Percentiles rank a stretch among this genome's conserved stretches.
Conservation (phyloP, 31 red algal genomes). For the Odonthalia washingtoniensis region DNA sequence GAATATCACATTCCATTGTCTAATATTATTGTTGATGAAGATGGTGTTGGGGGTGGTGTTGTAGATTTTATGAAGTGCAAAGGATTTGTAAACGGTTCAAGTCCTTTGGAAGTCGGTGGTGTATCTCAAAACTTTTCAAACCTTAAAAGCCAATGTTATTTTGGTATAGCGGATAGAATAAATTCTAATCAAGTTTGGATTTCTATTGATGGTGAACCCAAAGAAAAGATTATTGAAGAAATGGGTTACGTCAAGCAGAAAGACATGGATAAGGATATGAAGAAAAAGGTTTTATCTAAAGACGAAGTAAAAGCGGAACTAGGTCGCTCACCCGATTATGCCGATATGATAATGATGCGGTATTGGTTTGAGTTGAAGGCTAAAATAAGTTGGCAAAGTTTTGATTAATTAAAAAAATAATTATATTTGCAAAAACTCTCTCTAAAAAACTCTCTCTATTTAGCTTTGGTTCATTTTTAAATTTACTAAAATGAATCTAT, state of each 20-base stretch:
- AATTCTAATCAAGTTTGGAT: slow-evolving; percentile 1
- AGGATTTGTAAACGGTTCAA: slow-evolving; percentile 24
- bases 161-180: slow-evolving; percentile 6
- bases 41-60: slow-evolving; percentile 9
- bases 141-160: slow-evolving; percentile 14
- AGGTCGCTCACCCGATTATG: slow-evolving; percentile 18
- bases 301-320: slow-evolving; percentile 8
- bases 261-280: slow-evolving; percentile 13
- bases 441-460: too few species aligned
- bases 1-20: not conserved
- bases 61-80: slow-evolving; percentile 13
- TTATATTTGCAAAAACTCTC: too few species aligned
- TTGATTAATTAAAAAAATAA: too few species aligned
- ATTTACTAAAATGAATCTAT: too few species aligned
- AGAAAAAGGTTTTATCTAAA: slow-evolving; percentile 22
- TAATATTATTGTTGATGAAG: slow-evolving; percentile 21
- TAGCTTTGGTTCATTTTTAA: too few species aligned
- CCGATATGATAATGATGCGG: slow-evolving; percentile 15
- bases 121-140: not conserved
- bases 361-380: slow-evolving; percentile 21
- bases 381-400: slow-evolving; percentile 12
- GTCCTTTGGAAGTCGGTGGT: not conserved
- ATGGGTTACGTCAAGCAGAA: slow-evolving; percentile 2
- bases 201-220: not conserved
- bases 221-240: slow-evolving; percentile 28